phyloP scores from a whole-genome alignment of 2,329 filamentous ascomycete species.

The Decorospora gaudefroyi region DNA sequence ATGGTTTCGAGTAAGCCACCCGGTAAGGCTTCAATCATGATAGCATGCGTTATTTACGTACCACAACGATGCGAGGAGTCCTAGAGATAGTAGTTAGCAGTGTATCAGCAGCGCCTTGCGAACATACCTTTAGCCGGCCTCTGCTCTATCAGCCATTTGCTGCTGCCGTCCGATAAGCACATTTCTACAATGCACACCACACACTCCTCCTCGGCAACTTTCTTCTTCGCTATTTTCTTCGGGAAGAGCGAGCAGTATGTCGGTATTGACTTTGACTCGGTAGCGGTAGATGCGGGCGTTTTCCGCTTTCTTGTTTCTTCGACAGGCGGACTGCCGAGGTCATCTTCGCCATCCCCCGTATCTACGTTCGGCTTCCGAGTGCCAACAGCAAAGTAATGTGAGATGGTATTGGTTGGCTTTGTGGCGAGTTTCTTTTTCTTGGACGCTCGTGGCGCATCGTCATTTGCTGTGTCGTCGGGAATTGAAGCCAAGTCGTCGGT shows the following conservation, averaged over 20 bases:
- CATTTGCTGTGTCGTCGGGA: slow-evolving; percentile 22
- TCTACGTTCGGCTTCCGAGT: slow-evolving; percentile 22
- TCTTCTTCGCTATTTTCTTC: slow-evolving; percentile 44
- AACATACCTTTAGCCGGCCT: slow-evolving; percentile 43
- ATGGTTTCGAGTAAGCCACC: slow-evolving; percentile 1
- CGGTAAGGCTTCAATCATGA: background rate
- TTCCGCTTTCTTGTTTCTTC: slow-evolving; percentile 34
- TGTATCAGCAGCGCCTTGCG: background rate
- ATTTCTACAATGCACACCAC: slow-evolving; percentile 41
- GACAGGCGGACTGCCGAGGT: background rate
- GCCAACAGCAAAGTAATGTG: slow-evolving; percentile 36
- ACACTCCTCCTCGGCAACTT: slow-evolving; percentile 40
- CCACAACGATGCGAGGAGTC: slow-evolving; percentile 37
- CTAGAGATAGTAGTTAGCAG: slow-evolving; percentile 11
- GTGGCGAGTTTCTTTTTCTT: slow-evolving; percentile 33
- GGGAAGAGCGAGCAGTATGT: slow-evolving; percentile 45
- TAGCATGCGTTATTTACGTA: slow-evolving; percentile 17
- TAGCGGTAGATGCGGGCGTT: slow-evolving; percentile 7
- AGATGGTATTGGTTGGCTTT: slow-evolving; percentile 34
- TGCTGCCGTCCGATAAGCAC: slow-evolving; percentile 10
- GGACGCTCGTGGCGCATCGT: slow-evolving; percentile 15
- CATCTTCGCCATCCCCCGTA: slow-evolving; percentile 11
- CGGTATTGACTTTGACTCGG: slow-evolving; percentile 19
- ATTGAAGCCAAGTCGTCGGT: slow-evolving; percentile 36
- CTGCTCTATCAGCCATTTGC: slow-evolving; percentile 45